Conservation (phyloP, 495 filamentous ascomycete species). For the Daldinia decipiens region DNA sequence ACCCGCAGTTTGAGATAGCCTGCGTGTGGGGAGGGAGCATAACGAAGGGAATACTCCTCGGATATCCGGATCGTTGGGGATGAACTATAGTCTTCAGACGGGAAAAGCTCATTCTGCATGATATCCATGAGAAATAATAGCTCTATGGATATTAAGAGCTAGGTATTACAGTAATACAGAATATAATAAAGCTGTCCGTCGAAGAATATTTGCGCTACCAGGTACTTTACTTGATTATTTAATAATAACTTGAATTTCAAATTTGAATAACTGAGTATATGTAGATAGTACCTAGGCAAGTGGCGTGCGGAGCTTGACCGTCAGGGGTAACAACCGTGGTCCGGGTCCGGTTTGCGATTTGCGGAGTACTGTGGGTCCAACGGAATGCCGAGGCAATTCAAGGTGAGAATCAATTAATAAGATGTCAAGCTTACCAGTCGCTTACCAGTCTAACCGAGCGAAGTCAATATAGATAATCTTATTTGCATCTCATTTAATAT, state of each 20-base stretch:
- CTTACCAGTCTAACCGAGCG: neutral
- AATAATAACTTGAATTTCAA: neutral
- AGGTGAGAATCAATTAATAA: constrained; percentile 1
- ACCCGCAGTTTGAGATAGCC: neutral
- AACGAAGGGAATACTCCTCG: neutral
- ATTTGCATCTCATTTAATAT: no score
- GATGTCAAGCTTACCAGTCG: neutral
- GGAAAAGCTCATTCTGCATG: neutral
- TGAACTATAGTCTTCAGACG: neutral
- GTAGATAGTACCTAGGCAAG: neutral
- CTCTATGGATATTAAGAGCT: constrained; percentile 6
- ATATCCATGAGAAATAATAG: neutral
- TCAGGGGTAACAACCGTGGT: neutral
- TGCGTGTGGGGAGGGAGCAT: neutral
- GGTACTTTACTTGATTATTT: neutral
- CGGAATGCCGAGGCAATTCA: constrained; percentile 34
- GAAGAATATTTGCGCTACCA: neutral
- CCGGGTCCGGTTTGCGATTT: constrained; percentile 3
- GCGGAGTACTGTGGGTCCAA: constrained; percentile 23
- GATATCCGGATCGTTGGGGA: constrained; percentile 6
- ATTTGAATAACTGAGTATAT: neutral
- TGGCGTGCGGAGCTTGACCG: neutral
- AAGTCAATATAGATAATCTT: no score
- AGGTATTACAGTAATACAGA: constrained; percentile 1
- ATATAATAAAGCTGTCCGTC: neutral